A percentile compares a stretch with the other conserved stretches of the same genome.
These are phyloP conservation scores for Calonectria montana DNA, from an alignment of 2,329 filamentous ascomycete genomes.

Conservation along the genomic window DNA sequence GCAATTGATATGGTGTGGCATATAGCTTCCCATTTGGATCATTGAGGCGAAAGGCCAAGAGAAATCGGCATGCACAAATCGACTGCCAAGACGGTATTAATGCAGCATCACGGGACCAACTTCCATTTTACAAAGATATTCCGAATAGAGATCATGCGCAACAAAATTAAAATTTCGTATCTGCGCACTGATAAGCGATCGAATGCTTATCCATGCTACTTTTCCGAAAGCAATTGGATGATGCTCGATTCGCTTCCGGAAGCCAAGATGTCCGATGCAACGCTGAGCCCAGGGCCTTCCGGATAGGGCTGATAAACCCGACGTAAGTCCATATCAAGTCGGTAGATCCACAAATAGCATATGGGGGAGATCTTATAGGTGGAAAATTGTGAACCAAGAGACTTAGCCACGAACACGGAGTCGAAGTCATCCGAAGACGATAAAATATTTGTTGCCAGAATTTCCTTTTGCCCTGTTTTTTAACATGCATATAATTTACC, in stretches of 20 bases:
- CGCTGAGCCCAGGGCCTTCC: not conserved
- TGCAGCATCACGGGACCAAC: not conserved
- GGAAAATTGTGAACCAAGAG: not conserved
- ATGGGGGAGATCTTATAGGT: not conserved
- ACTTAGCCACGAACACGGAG: no score
- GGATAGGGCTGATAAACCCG: conserved; percentile 1
- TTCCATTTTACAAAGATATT: not conserved
- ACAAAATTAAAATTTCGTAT: conserved; percentile 10
- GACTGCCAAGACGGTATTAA: not conserved
- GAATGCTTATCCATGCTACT: not conserved
- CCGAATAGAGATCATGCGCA: not conserved
- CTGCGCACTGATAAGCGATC: not conserved
- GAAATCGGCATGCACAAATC: not conserved
- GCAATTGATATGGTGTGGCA: not conserved
- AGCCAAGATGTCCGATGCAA: not conserved
- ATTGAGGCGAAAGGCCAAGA: not conserved
- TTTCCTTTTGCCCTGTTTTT: no score
- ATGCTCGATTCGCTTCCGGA: not conserved
- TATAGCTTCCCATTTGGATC: not conserved
- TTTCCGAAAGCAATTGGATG: not conserved
- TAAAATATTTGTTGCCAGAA: no score
- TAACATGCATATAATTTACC: no score
- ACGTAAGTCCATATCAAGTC: not conserved
- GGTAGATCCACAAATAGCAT: not conserved
- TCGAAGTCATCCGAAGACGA: no score